Evolutionary conservation across 2,329 filamentous ascomycete genomes (phyloP), one percentile per base, ranked within the genome.

Genomic region (Claviceps digitariae): DNA sequence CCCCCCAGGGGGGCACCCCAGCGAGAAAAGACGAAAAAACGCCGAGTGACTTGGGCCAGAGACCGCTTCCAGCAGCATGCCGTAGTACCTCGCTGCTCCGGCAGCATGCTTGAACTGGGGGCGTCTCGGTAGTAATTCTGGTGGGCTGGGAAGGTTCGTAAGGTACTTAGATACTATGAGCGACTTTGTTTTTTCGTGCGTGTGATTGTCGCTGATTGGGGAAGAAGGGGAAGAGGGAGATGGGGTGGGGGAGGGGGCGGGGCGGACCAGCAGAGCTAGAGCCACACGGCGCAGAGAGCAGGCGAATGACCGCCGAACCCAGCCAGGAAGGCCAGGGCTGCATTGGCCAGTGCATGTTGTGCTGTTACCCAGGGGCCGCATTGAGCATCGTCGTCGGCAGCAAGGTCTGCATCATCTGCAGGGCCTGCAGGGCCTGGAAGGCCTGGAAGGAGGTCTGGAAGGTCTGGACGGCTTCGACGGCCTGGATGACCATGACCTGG

Each of bases 11-110:
- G 27, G 27, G 27, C 13, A 6, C 34, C 13, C 3, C 34, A 34
- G 12, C 34, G 7, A 6, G 8, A 34, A 15, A 38, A 38, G 12
- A 44, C 29, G 17, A 46, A 46, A 46, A n/a, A 46, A 46, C 17
- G 25, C 34, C 41, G 48, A 46, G 48, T 27, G 31, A 54, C 20
- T 2, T 27, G 34, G 29, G 21, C 13, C 45, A 17, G 15, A 41
- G n/a, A 23, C 31, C n/a, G 31, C 9, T 13, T n/a, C 38, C 13
- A 49, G 38, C 36, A 46, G 49, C 23, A 51, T 34, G 27, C 51
- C 45, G 48, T 43, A 50, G 52, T 53, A 50, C 46, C 47, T 36
- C 27, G 47, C 31, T 46, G 48, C 48, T 43, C 36, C 46, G 43
- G 31, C 21, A 7, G 43, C 48, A n/a, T 21, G 48, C 25, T 10